Evolutionary conservation across 129 eudicot genomes (phyloP).

Genomic region (Kitagawia praeruptora): DNA sequence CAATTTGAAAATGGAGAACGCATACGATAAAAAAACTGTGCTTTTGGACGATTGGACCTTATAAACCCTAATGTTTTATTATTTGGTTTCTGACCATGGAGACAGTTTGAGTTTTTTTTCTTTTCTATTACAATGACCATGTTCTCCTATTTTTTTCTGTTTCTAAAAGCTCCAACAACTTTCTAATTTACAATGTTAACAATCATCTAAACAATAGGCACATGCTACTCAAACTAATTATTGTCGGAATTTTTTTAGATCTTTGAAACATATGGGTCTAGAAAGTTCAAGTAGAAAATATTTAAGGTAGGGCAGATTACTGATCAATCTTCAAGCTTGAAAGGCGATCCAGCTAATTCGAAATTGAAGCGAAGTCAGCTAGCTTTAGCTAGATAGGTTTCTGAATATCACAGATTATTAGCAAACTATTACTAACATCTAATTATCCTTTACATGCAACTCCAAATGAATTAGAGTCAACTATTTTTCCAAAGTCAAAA

Average conservation of each 20-base stretch:
- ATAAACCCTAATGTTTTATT: not conserved
- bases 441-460: not conserved
- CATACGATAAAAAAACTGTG: no score
- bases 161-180: no score
- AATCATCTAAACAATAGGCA: no score
- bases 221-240: no score
- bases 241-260: not conserved
- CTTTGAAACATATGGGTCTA: not conserved
- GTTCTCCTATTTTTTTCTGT: no score
- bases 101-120: not conserved
- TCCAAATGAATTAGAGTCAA: not conserved
- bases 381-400: not conserved
- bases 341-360: not conserved
- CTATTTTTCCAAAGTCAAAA: not conserved
- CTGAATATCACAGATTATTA: not conserved
- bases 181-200: no score
- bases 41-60: not conserved
- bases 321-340: not conserved
- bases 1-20: no score
- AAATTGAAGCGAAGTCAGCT: not conserved
- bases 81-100: not conserved
- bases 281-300: not conserved
- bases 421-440: not conserved
- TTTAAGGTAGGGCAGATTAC: not conserved
- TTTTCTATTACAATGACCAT: no score